Conservation (phyloP, 805 yeast genomes). For the Debaryomyces castellii region DNA sequence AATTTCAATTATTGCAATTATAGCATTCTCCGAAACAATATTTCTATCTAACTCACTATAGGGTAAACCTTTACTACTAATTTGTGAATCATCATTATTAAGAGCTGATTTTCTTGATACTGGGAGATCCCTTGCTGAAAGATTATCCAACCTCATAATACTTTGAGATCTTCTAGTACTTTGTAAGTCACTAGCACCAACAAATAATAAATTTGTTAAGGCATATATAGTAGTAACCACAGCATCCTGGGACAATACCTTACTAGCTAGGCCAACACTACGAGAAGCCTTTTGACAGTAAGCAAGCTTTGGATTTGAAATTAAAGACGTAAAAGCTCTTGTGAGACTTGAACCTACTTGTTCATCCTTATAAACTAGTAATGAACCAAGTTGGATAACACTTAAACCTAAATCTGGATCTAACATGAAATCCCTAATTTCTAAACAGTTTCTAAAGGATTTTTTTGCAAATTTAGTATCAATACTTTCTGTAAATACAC, state of each 20-base stretch:
- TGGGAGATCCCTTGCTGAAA: constrained; percentile 12
- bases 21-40: constrained; percentile 60
- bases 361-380: constrained; percentile 46
- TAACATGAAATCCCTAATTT: constrained; percentile 51
- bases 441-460: constrained; percentile 51
- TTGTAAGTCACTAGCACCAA: constrained; percentile 43
- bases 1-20: constrained; percentile 65
- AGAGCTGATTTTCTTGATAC: constrained; percentile 6
- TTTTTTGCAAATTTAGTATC: constrained; percentile 43
- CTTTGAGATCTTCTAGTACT: constrained; percentile 28
- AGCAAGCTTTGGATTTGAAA: constrained; percentile 54
- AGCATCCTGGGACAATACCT: constrained; percentile 73
- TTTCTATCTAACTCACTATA: constrained; percentile 32
- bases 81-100: not conserved
- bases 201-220: constrained; percentile 68
- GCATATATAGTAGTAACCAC: constrained; percentile 84
- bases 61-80: constrained; percentile 6
- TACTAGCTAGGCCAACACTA: constrained; percentile 64
- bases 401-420: constrained; percentile 52
- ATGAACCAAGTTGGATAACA: constrained; percentile 56
- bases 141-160: constrained; percentile 19
- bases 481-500: constrained; percentile 47
- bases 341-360: constrained; percentile 38
- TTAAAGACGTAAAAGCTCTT: constrained; percentile 48
- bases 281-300: constrained; percentile 55